Conservation (phyloP, 2,329 filamentous ascomycete species). For the Cladophialophora exuberans region DNA sequence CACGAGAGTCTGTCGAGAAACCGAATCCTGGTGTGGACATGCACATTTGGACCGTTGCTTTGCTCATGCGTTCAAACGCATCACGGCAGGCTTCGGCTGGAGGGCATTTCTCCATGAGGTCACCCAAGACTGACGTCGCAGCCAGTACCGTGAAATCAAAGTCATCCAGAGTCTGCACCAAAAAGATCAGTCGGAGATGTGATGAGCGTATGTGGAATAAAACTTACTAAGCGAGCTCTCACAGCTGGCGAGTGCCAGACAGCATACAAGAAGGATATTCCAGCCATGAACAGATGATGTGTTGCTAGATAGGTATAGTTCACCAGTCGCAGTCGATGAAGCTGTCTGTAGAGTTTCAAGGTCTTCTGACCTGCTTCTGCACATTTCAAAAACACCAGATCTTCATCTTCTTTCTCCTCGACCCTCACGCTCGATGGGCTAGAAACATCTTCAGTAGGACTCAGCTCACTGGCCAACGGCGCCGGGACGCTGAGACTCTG, state of each 20-base stretch:
- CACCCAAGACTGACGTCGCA: slow-evolving; percentile 87
- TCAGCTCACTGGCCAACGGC: slow-evolving; percentile 78
- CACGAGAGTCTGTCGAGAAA: slow-evolving; percentile 29
- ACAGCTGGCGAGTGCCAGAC: slow-evolving; percentile 96
- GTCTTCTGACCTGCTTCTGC: slow-evolving; percentile 95
- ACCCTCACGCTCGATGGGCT: slow-evolving; percentile 55
- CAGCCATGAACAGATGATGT: slow-evolving; percentile 96
- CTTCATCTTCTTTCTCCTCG: slow-evolving; percentile 70
- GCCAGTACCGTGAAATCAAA: slow-evolving; percentile 96
- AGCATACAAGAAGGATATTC: slow-evolving; percentile 92
- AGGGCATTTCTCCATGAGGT: slow-evolving; percentile 91
- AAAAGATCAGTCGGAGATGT: slow-evolving; percentile 21
- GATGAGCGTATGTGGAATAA: not conserved
- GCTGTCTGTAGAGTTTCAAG: slow-evolving; percentile 82
- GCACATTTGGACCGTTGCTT: slow-evolving; percentile 94
- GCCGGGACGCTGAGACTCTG: slow-evolving; percentile 86
- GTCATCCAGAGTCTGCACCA: slow-evolving; percentile 74
- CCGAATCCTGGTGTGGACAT: slow-evolving; percentile 85
- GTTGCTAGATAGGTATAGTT: slow-evolving; percentile 97
- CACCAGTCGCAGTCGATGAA: slow-evolving; percentile 84
- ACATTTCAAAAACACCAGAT: slow-evolving; percentile 89
- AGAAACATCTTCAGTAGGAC: slow-evolving; percentile 60
- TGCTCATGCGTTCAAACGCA: slow-evolving; percentile 92
- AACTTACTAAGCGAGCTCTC: slow-evolving; percentile 76
- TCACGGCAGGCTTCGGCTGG: slow-evolving; percentile 93